phyloP scores from a whole-genome alignment of 352 stramenopile genomes.

The Globisporangium iwayamae region DNA sequence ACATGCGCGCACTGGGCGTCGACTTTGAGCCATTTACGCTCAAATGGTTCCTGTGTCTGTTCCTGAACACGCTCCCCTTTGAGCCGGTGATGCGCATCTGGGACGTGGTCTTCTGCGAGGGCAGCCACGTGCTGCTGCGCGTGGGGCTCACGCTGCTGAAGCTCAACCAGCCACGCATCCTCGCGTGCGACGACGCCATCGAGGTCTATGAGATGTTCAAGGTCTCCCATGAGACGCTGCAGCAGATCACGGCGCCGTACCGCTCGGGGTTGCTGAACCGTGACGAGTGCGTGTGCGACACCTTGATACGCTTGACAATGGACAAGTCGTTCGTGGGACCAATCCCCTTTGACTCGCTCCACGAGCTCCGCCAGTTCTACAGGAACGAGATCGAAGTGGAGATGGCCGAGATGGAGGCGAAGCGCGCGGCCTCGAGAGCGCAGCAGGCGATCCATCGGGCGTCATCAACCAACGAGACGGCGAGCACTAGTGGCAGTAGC shows the following conservation, averaged over 20 bases:
- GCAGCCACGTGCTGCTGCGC: conserved; percentile 85
- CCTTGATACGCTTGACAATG: conserved; percentile 69
- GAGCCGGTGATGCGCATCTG: conserved; percentile 88
- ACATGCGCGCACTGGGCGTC: conserved; percentile 70
- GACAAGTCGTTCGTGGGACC: conserved; percentile 76
- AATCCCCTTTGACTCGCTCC: conserved; percentile 73
- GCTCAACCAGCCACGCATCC: conserved; percentile 60
- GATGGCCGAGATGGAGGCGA: conserved; percentile 35
- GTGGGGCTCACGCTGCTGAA: conserved; percentile 85
- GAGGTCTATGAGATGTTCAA: conserved; percentile 87
- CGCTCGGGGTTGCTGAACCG: conserved; percentile 56
- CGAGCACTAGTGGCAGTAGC: conserved; percentile 17
- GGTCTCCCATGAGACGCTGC: conserved; percentile 59
- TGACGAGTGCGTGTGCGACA: conserved; percentile 85
- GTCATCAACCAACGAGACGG: background rate
- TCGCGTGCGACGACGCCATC: conserved; percentile 68
- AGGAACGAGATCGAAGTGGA: conserved; percentile 56
- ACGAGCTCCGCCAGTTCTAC: conserved; percentile 70
- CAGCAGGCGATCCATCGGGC: background rate
- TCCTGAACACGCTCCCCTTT: conserved; percentile 90
- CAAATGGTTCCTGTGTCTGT: conserved; percentile 92
- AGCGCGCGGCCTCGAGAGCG: conserved; percentile 15
- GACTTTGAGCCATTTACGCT: conserved; percentile 88
- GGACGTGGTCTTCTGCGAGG: conserved; percentile 90
- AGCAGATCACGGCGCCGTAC: conserved; percentile 53